Evolutionary conservation across 805 yeast species (phyloP).

Genomic region (Candida maltosa): DNA sequence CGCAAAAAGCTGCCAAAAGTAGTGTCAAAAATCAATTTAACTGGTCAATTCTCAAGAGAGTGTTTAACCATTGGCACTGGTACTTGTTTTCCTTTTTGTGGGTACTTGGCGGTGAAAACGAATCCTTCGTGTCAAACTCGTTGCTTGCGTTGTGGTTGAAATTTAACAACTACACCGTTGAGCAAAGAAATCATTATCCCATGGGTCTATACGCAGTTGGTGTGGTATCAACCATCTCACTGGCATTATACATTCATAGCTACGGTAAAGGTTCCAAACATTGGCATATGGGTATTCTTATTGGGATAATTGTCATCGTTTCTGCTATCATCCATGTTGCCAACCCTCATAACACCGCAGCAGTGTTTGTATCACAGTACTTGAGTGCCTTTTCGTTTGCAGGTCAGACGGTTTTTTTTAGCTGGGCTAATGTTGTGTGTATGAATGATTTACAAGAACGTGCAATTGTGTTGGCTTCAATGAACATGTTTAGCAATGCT

Average conservation of each 20-base stretch:
- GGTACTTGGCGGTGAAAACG: slow-evolving; percentile 37
- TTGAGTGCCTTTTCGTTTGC: slow-evolving; percentile 53
- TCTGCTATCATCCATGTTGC: slow-evolving; percentile 46
- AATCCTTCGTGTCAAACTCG: slow-evolving; percentile 30
- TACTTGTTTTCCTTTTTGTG: slow-evolving; percentile 32
- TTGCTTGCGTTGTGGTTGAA: slow-evolving; percentile 31
- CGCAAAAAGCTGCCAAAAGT: slow-evolving; percentile 33
- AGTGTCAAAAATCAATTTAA: slow-evolving; percentile 26
- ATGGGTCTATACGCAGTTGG: slow-evolving; percentile 39
- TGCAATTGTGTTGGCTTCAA: slow-evolving; percentile 61
- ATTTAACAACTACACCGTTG: slow-evolving; percentile 23
- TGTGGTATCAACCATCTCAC: slow-evolving; percentile 22
- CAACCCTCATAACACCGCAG: slow-evolving; percentile 32
- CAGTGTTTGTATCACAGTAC: slow-evolving; percentile 54
- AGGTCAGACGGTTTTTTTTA: slow-evolving; percentile 58
- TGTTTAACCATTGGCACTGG: slow-evolving; percentile 35
- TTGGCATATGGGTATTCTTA: slow-evolving; percentile 48
- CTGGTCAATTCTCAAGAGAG: slow-evolving; percentile 40
- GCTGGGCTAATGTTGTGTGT: slow-evolving; percentile 63
- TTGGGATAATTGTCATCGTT: slow-evolving; percentile 39
- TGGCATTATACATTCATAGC: slow-evolving; percentile 26
- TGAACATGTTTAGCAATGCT: slow-evolving; percentile 63
- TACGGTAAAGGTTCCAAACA: slow-evolving; percentile 32
- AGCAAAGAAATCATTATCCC: slow-evolving; percentile 32
- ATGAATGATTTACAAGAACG: slow-evolving; percentile 59